These are phyloP conservation scores for Hansenula sp. DNA, from an alignment of 1,139 yeast genomes.

Conservation along the genomic window DNA sequence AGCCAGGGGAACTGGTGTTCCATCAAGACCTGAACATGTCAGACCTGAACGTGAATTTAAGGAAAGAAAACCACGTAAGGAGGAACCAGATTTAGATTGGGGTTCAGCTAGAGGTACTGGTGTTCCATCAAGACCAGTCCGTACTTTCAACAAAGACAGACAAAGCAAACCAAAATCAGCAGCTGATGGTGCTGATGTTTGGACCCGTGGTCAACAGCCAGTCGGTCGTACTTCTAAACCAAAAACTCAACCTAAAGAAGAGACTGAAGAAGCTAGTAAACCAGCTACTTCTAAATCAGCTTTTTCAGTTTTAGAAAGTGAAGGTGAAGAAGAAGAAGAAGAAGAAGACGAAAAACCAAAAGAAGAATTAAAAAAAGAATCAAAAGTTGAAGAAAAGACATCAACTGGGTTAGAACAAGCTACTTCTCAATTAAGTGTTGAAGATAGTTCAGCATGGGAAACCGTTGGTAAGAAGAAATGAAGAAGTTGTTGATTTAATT, in stretches of 20 bases:
- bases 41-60: slow-evolving; percentile 22
- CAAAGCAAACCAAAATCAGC: slow-evolving; percentile 31
- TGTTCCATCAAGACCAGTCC: slow-evolving; percentile 13
- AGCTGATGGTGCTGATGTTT: slow-evolving; percentile 43
- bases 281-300: slow-evolving; percentile 52
- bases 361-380: slow-evolving; percentile 42
- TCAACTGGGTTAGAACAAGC: slow-evolving; percentile 37
- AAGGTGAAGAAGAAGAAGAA: slow-evolving; percentile 67
- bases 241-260: slow-evolving; percentile 19
- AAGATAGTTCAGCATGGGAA: slow-evolving; percentile 53
- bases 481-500: background rate
- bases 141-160: background rate
- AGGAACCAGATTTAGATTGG: slow-evolving; percentile 43
- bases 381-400: slow-evolving; percentile 20
- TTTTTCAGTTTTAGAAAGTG: slow-evolving; percentile 64
- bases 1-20: slow-evolving; percentile 25
- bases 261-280: slow-evolving; percentile 26
- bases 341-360: slow-evolving; percentile 41
- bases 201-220: slow-evolving; percentile 36
- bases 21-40: slow-evolving; percentile 19
- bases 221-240: slow-evolving; percentile 26
- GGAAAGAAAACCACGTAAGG: slow-evolving; percentile 29
- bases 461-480: slow-evolving; percentile 48
- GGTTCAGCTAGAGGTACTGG: slow-evolving; percentile 24
- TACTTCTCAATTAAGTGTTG: slow-evolving; percentile 40